Base-by-base conservation (phyloP, 208 protist species). In the Trypanosoma boissoni region DNA sequence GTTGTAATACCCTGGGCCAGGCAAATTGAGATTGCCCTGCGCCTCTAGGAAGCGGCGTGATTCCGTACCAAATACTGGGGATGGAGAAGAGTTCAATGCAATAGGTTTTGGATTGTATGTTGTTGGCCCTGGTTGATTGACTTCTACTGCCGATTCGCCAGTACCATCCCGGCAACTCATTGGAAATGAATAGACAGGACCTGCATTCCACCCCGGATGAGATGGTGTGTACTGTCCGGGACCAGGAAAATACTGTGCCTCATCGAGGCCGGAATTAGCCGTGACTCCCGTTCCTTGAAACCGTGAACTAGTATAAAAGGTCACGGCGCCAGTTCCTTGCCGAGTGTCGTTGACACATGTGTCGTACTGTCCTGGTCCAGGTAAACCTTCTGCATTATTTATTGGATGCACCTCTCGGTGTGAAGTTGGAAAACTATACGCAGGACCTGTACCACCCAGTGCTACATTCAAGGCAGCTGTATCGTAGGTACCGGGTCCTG, bases 401-500 rank as follows among this genome's bases (percentile, higher is more conserved):
- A 12, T 6, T 39, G 27, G 26, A 41, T 50, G 49, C 21, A 55
- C 28, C 27, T 68, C 62, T 9, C 72, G 64, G n/a, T 54, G 29
- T 1, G 65, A 59, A 6, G 66, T 70, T 48, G 65, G 58, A 43
- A 78, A 78, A 18, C 18, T 31, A 61, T 64, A 55, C n/a, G 44
- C 62, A 56, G 34, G 52, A 27, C 20, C 48, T 14, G 21, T 16
- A n/a, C 48, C 14, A 5, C 18, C 23, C 6, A 12, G 26, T 14
- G 28, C n/a, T 28, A 28, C n/a, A n/a, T n/a, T n/a, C n/a, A n/a
- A 55, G 37, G 57, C 32, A 43, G 27, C 32, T 16, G 64, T 45
- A 48, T 61, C 66, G 42, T 78, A 78, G 2, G 63, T 27, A 31
- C 72, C 72, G 12, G 72, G 72, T n/a, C 74, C 74, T 31, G 74